Conservation (phyloP, 768 basidiomycete species). For the Candolleomyces eurysporus region DNA sequence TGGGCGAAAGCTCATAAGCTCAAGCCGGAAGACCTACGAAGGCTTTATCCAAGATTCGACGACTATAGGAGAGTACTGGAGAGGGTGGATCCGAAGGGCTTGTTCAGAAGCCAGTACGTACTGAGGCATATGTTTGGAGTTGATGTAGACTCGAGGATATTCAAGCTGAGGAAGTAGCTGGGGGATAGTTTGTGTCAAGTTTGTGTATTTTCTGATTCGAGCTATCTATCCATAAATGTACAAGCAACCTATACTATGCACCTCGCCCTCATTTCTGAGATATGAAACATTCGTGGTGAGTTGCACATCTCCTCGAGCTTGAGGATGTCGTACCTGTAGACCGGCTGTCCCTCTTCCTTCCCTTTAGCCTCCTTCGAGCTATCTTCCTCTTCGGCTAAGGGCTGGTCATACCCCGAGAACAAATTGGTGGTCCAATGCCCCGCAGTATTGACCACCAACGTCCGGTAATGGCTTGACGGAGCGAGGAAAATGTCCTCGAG, state of each 20-base stretch:
- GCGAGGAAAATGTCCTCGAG: slow-evolving; percentile 41
- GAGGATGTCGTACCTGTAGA: slow-evolving; percentile 52
- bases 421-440: slow-evolving; percentile 69
- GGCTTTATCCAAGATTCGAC: slow-evolving; percentile 78
- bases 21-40: slow-evolving; percentile 57
- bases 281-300: not conserved
- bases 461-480: slow-evolving; percentile 54
- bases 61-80: slow-evolving; percentile 69
- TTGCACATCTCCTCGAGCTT: not conserved
- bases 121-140: slow-evolving; percentile 81
- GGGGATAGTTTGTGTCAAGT: not conserved
- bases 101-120: slow-evolving; percentile 88
- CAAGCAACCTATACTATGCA: not conserved
- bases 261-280: not conserved
- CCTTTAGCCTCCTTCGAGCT: not conserved
- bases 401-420: slow-evolving; percentile 42
- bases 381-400: slow-evolving; percentile 14
- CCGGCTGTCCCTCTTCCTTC: slow-evolving; percentile 33
- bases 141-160: slow-evolving; percentile 39
- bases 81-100: slow-evolving; percentile 68
- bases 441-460: slow-evolving; percentile 60
- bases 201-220: not conserved
- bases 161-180: slow-evolving; percentile 24
- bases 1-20: slow-evolving; percentile 93
- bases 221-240: not conserved